phyloP scores from a whole-genome alignment of 1,284 basidiomycete species.

The Apiotrichum gracile region DNA sequence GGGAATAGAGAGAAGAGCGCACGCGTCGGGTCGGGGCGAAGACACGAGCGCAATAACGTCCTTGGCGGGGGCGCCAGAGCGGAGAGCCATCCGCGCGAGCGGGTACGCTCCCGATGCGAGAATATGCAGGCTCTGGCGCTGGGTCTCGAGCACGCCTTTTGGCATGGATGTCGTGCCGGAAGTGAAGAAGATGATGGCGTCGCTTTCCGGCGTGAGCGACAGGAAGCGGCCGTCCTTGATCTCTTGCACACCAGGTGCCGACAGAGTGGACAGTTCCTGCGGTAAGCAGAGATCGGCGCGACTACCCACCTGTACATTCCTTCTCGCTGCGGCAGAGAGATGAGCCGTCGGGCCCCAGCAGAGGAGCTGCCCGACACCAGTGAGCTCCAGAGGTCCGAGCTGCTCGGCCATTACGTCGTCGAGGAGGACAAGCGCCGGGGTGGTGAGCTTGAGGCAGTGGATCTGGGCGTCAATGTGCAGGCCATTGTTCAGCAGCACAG shows the following conservation, averaged over 20 bases:
- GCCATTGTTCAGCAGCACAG: conserved; percentile 37
- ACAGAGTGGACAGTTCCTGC: neutral
- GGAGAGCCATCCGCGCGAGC: conserved; percentile 22
- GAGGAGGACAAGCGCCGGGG: conserved; percentile 26
- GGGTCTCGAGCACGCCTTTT: conserved; percentile 41
- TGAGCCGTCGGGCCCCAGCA: conserved; percentile 2
- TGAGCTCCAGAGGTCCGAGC: conserved; percentile 10
- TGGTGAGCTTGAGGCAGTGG: conserved; percentile 26
- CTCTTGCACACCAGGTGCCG: neutral
- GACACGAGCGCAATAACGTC: conserved; percentile 27
- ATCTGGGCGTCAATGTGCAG: conserved; percentile 21
- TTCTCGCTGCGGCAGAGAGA: neutral
- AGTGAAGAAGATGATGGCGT: conserved; percentile 43
- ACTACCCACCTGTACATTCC: neutral
- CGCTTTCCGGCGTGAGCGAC: conserved; percentile 29
- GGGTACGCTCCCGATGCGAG: conserved; percentile 24
- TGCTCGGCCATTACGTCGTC: conserved; percentile 27
- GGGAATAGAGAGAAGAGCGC: conserved; percentile 37
- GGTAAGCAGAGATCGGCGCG: neutral
- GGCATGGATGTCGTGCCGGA: conserved; percentile 33
- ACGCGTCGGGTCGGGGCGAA: conserved; percentile 17
- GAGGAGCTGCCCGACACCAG: conserved; percentile 1
- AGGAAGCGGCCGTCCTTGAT: conserved; percentile 15
- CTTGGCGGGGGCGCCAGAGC: conserved; percentile 17
- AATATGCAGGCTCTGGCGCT: conserved; percentile 34